These are phyloP conservation scores for Sordariomycetes sp. DNA, from an alignment of 2,329 filamentous ascomycete species.

Conservation along the genomic window DNA sequence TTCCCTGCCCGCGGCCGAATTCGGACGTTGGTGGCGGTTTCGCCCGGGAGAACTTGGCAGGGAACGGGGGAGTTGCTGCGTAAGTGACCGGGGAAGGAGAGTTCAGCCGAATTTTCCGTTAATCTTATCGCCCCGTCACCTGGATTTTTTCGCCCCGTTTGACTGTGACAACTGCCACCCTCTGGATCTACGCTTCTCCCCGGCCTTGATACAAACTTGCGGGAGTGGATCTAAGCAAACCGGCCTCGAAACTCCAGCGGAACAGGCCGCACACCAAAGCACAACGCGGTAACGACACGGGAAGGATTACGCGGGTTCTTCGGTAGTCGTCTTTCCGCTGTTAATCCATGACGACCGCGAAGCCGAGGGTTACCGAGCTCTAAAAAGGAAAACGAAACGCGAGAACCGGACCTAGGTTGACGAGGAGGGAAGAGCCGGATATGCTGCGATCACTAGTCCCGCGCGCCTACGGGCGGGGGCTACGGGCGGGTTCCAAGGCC, in stretches of 20 bases:
- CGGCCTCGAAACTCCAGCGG: not conserved
- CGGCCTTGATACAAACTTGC: not conserved
- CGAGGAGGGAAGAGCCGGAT: not conserved
- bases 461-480: not conserved
- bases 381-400: not conserved
- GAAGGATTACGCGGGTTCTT: not conserved
- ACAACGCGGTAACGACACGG: not conserved
- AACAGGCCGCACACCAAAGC: not conserved
- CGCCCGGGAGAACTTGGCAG: not conserved
- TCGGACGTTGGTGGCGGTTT: not conserved
- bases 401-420: not conserved
- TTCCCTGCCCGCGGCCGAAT: no score
- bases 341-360: not conserved
- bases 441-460: conserved; percentile 6
- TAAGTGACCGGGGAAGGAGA: not conserved
- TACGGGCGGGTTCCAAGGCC: not conserved
- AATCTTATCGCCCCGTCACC: not conserved
- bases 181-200: no score
- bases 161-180: not conserved
- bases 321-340: no score
- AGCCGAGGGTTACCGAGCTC: not conserved
- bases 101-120: not conserved
- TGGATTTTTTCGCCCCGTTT: not conserved
- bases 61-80: not conserved
- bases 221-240: not conserved